A percentile compares a stretch with the other conserved stretches of the same genome.
Conservation (phyloP, 768 basidiomycete species). For the Leccinum variicolor region DNA sequence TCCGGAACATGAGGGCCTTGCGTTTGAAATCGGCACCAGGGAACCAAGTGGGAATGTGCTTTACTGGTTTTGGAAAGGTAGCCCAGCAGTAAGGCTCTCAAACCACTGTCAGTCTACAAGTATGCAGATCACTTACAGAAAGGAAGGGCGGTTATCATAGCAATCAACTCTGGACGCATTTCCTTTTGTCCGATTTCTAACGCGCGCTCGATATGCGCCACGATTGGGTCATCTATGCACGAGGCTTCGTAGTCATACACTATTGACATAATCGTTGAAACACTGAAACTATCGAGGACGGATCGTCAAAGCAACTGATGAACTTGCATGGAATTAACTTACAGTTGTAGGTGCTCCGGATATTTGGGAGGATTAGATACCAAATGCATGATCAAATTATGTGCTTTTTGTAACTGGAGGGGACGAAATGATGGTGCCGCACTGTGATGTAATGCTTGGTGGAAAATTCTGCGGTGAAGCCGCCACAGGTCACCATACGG, state of each 20-base stretch:
- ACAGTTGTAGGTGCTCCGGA: conserved; percentile 20
- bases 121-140: conserved; percentile 10
- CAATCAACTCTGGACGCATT: conserved; percentile 16
- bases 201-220: conserved; percentile 12
- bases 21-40: conserved; percentile 21
- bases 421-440: conserved; percentile 28
- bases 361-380: conserved; percentile 19
- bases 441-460: background rate
- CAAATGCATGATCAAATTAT: conserved; percentile 30
- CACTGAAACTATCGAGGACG: conserved; percentile 13
- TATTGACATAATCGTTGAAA: conserved; percentile 22
- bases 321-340: background rate
- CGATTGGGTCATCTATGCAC: conserved; percentile 17
- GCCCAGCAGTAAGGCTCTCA: background rate
- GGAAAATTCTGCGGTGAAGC: background rate
- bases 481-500: background rate
- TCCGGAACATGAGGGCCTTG: conserved; percentile 7
- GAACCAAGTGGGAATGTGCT: conserved; percentile 20
- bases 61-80: conserved; percentile 6
- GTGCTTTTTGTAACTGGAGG: conserved; percentile 32
- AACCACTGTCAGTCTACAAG: background rate
- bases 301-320: background rate
- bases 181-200: conserved; percentile 6
- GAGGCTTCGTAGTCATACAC: conserved; percentile 23
- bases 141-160: conserved; percentile 13